Conservation (phyloP, 1,139 yeast genomes). For the Blastobotrys aristatus region DNA sequence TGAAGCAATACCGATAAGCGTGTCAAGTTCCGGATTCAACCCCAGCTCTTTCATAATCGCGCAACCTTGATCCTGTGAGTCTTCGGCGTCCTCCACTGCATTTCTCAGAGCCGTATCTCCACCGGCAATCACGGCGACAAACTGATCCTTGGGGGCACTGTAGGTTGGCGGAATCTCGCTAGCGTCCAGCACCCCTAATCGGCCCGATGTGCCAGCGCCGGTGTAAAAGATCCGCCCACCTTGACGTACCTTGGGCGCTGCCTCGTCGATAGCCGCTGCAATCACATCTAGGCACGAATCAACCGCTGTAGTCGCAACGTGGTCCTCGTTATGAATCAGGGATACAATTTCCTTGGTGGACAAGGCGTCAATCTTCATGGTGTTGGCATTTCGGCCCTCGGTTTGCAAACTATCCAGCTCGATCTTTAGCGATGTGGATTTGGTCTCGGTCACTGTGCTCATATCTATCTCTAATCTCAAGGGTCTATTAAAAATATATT, state of each 20-base stretch:
- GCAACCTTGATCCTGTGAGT: slow-evolving; percentile 19
- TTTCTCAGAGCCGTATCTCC: slow-evolving; percentile 31
- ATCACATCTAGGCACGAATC: slow-evolving; percentile 19
- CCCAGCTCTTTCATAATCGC: slow-evolving; percentile 19
- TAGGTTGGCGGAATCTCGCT: slow-evolving; percentile 35
- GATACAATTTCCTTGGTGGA: slow-evolving; percentile 23
- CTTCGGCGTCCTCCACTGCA: slow-evolving; percentile 33
- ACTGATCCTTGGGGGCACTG: slow-evolving; percentile 30
- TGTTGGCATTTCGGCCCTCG: slow-evolving; percentile 24
- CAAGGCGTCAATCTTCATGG: slow-evolving; percentile 22
- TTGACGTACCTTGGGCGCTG: slow-evolving; percentile 25
- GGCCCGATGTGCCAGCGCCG: slow-evolving; percentile 35
- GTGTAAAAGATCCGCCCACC: slow-evolving; percentile 31
- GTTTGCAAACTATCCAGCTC: slow-evolving; percentile 25
- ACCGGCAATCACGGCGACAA: slow-evolving; percentile 33
- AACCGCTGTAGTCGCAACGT: slow-evolving; percentile 23
- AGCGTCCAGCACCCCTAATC: slow-evolving; percentile 31
- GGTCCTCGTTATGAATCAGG: slow-evolving; percentile 28
- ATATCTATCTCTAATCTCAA: too few species aligned
- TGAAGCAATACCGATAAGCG: slow-evolving; percentile 29
- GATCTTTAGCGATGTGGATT: slow-evolving; percentile 2
- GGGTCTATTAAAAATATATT: neutral
- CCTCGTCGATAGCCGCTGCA: slow-evolving; percentile 27
- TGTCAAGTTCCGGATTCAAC: slow-evolving; percentile 21
- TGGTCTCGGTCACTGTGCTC: neutral